These are phyloP conservation scores for Phytophthora rubi DNA, from an alignment of 352 stramenopile genomes.

Conservation along the genomic window DNA sequence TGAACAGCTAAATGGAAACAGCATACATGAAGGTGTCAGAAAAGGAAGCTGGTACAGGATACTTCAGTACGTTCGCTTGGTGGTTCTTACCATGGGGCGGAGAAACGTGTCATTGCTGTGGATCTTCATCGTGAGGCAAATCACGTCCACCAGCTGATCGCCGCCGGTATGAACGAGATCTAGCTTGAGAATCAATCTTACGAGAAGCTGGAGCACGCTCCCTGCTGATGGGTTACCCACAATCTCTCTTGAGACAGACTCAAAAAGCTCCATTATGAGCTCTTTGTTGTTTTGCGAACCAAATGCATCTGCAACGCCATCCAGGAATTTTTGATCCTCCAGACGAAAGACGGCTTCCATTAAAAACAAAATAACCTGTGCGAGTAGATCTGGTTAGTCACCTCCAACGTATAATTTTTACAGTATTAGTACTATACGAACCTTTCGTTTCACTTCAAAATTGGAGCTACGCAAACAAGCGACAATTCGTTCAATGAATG, in stretches of 20 bases:
- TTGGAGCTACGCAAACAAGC: conserved; percentile 17
- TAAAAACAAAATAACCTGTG: conserved; percentile 27
- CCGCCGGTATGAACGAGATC: conserved; percentile 36
- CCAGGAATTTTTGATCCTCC: conserved; percentile 25
- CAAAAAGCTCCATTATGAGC: conserved; percentile 29
- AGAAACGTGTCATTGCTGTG: conserved; percentile 43
- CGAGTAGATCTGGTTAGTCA: neutral
- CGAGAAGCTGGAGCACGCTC: conserved; percentile 38
- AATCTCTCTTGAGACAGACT: conserved; percentile 29
- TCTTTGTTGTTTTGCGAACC: conserved; percentile 14
- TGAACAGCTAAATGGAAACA: conserved; percentile 21
- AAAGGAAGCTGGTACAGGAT: neutral
- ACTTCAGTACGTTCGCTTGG: neutral
- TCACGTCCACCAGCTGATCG: conserved; percentile 34
- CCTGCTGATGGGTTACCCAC: conserved; percentile 22
- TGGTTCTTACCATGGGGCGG: conserved; percentile 30
- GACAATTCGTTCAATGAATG: conserved; percentile 22
- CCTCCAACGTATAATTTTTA: neutral
- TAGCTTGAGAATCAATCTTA: conserved; percentile 37
- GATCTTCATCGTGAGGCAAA: conserved; percentile 34
- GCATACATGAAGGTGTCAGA: neutral
- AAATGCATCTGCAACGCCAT: conserved; percentile 24
- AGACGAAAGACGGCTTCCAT: conserved; percentile 27
- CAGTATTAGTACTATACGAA: neutral
- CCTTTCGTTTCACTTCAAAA: conserved; percentile 37